Evolutionary conservation across 164 flowering plant species (phyloP).

Genomic region (Nymphaea colorata): DNA sequence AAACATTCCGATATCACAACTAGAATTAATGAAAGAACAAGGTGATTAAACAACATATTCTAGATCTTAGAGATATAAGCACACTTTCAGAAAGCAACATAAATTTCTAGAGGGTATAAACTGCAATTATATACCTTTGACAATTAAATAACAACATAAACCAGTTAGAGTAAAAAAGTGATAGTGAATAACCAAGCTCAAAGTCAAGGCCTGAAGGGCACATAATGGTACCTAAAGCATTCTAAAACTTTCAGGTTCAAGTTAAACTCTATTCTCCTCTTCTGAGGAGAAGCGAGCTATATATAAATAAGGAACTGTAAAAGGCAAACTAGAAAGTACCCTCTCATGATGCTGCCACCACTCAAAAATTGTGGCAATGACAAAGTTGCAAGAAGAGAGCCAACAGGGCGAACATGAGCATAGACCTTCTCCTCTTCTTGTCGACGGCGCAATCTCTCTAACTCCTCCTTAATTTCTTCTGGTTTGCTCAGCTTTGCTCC

Average conservation of each 20-base stretch:
- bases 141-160: too few relatives aligned
- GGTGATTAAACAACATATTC: too few relatives aligned
- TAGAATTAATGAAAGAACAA: too few relatives aligned
- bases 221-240: neutral
- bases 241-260: neutral
- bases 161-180: neutral
- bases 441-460: constrained; percentile 53
- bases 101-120: too few relatives aligned
- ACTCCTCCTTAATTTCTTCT: constrained; percentile 79
- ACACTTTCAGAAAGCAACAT: too few relatives aligned
- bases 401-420: constrained; percentile 59
- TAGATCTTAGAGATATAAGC: too few relatives aligned
- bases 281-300: too few relatives aligned
- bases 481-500: constrained; percentile 67
- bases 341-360: constrained; percentile 75
- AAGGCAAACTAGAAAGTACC: constrained; percentile 25
- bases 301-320: too few relatives aligned
- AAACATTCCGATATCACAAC: too few relatives aligned
- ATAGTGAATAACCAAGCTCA: neutral
- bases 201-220: neutral
- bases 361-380: constrained; percentile 67
- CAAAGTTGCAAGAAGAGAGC: constrained; percentile 52
- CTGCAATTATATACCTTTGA: too few relatives aligned
- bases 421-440: constrained; percentile 57
- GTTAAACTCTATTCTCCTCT: too few relatives aligned